Conservation (phyloP, 768 basidiomycete species). For the Hericium coralloides region DNA sequence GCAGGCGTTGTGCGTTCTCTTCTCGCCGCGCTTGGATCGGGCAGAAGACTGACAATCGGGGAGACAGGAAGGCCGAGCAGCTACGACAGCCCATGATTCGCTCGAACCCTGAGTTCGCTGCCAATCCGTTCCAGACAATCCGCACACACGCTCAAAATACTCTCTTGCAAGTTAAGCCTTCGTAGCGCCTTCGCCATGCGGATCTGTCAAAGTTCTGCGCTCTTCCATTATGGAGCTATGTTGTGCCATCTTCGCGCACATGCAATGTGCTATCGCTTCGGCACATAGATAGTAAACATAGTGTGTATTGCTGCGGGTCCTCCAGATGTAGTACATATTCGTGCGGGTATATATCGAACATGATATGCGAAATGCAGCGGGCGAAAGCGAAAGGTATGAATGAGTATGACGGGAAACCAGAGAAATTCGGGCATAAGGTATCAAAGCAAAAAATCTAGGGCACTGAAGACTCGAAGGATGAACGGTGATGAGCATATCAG, state of each 20-base stretch:
- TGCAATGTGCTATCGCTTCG: neutral
- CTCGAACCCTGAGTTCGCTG: slow-evolving; percentile 51
- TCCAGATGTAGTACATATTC: neutral
- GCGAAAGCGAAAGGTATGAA: neutral
- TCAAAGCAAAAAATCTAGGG: too few relatives aligned
- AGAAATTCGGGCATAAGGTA: neutral
- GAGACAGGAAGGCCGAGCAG: slow-evolving; percentile 51
- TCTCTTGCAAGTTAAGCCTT: slow-evolving; percentile 39
- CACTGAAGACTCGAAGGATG: too few relatives aligned
- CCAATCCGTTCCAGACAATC: slow-evolving; percentile 71
- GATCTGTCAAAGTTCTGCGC: too few relatives aligned
- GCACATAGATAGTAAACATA: neutral
- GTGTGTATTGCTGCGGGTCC: neutral
- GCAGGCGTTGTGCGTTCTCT: slow-evolving; percentile 50
- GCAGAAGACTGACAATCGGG: slow-evolving; percentile 2
- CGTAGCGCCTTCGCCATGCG: too few relatives aligned
- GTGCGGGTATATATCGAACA: neutral
- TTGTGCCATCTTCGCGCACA: neutral
- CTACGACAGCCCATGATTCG: slow-evolving; percentile 64
- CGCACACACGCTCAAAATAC: slow-evolving; percentile 77
- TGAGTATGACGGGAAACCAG: neutral
- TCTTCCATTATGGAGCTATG: too few relatives aligned
- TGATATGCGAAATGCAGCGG: neutral
- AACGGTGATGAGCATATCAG: neutral
- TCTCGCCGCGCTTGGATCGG: neutral